Evolutionary conservation across 352 stramenopile species (phyloP), one percentile per base, ranked within the genome.

Genomic region (Phytopythium chamaehyphon): DNA sequence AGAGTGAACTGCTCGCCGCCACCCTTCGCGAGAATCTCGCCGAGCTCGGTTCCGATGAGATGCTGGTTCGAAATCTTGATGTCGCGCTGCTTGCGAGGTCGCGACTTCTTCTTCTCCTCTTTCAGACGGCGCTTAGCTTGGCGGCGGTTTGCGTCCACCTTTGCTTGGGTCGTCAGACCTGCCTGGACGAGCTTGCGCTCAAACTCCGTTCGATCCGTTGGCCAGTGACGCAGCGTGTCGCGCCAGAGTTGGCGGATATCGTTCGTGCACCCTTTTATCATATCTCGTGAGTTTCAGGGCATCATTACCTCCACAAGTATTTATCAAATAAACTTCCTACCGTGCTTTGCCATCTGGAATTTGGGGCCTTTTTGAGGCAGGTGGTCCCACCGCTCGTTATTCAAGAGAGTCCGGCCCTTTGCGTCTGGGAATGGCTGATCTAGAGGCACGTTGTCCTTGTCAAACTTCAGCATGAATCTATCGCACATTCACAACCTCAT

Each of bases 11-110:
- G 66, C 38, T 88, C 82, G 54, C 86, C 70, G 23, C 72, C 62
- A 33, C 83, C 83, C 61, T 90, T 90, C 15, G 83, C 76, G 40
- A 94, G 66, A 48, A 91, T 76, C 62, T 94, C 77, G 24, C 83
- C 83, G 18, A 94, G 81, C 45, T 90, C 86, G 22, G 83, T 94
- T 61, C 81, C 83, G 53, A 91, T 90, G 35, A 94, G 70, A 66
- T 94, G 83, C 59, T 90, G 79, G 66, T 94, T 94, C 8, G 81
- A 90, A 47, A 94, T 92, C 65, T 94, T 94, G 56, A 94, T 94
- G 54, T 94, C 77, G 38, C 83, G 81, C 54, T 91, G 81, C 63
- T 92, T 92, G 40, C 79, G 75, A 61, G 77, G 66, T 23, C 82
- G 76, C 24, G 80, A 76, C 62, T 88, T 87, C 59, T 88, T 93